A percentile compares a stretch with the other conserved stretches of the same genome.
Conservation (phyloP, 495 filamentous ascomycete species). For the Tuber indicum region DNA sequence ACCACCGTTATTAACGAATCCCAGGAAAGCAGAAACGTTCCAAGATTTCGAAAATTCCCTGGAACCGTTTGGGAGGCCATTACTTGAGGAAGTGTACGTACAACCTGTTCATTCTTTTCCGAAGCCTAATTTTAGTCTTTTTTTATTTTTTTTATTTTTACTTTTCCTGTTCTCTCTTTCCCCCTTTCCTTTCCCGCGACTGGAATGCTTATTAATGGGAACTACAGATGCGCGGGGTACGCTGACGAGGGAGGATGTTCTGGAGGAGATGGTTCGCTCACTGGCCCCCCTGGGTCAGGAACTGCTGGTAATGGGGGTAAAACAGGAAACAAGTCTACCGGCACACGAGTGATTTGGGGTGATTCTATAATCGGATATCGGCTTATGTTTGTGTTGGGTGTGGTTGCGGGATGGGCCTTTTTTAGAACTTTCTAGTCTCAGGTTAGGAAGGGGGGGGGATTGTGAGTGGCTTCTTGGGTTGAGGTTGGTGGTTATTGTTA, state of each 20-base stretch:
- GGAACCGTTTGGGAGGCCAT: slow-evolving; percentile 10
- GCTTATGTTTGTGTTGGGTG: neutral
- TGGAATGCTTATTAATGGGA: neutral
- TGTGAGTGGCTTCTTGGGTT: neutral
- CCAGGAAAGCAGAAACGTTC: slow-evolving; percentile 14
- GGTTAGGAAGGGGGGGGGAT: neutral
- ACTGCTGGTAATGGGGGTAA: neutral
- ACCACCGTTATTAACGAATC: slow-evolving; percentile 8
- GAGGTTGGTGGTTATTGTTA: neutral
- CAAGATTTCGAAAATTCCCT: slow-evolving; percentile 20
- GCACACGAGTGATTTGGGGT: neutral
- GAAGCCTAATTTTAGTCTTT: neutral
- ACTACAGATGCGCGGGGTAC: neutral
- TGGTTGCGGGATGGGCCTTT: neutral
- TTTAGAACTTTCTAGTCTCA: neutral
- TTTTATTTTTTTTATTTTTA: neutral
- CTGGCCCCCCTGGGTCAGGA: neutral
- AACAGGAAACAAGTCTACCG: neutral
- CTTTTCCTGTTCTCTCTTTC: neutral
- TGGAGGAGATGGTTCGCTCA: neutral
- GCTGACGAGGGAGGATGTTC: neutral
- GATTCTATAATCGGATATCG: neutral
- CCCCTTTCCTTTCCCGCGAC: neutral
- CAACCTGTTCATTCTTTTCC: neutral
- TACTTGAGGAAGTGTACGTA: slow-evolving; percentile 12